Evolutionary conservation across 2,329 filamentous ascomycete genomes (phyloP).

Genomic region (Chaetoscypha palmicola): DNA sequence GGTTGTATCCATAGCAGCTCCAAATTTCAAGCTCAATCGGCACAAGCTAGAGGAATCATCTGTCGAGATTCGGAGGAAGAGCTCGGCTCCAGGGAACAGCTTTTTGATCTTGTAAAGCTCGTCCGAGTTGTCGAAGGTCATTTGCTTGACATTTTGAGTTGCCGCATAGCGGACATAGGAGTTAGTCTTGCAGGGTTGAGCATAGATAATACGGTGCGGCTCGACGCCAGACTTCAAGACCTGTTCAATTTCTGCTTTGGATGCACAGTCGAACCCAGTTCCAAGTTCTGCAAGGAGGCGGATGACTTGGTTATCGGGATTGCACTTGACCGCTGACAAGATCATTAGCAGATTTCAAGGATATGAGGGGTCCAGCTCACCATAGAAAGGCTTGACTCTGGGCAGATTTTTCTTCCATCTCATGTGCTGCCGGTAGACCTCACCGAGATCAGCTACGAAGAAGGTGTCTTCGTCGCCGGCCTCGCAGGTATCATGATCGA

Average conservation of each 20-base stretch:
- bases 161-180: conserved; percentile 91
- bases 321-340: conserved; percentile 85
- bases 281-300: conserved; percentile 81
- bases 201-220: conserved; percentile 92
- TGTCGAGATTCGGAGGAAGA: conserved; percentile 90
- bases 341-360: conserved; percentile 12
- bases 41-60: conserved; percentile 94
- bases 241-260: conserved; percentile 93
- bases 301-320: conserved; percentile 85
- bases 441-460: conserved; percentile 95
- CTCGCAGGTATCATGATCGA: conserved; percentile 83
- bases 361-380: conserved; percentile 56
- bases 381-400: conserved; percentile 93
- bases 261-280: conserved; percentile 96
- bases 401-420: conserved; percentile 94
- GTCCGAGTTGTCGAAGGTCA: conserved; percentile 98
- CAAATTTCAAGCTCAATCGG: conserved; percentile 95
- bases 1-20: conserved; percentile 78
- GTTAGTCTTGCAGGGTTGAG: conserved; percentile 98
- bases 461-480: conserved; percentile 95
- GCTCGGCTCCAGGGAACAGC: conserved; percentile 79
- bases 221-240: conserved; percentile 77
- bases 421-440: conserved; percentile 97
- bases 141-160: conserved; percentile 81
- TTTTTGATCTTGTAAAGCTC: conserved; percentile 97